Evolutionary conservation across 768 basidiomycete species (phyloP), one percentile per base, ranked within the genome.

Genomic region (Mycena galericulata): DNA sequence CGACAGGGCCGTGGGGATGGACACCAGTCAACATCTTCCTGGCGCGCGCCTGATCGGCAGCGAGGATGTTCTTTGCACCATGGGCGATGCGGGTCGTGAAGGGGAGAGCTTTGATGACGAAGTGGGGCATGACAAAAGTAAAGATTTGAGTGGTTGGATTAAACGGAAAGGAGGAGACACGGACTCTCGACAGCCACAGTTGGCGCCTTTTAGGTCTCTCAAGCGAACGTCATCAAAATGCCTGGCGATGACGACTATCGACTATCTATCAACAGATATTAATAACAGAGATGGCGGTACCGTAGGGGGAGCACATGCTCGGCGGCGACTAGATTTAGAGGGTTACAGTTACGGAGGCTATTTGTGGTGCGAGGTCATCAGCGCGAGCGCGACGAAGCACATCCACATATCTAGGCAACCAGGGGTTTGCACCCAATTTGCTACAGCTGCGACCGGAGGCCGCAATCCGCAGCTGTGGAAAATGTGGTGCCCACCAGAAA

Each of bases 1-100:
- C 79, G 15, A 61, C 59, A 15, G 89, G 89, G 18, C 89, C 87
- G 65, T 89, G 87, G 0, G 88, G 84, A 60, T 87, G 85, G 45
- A 86, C 41, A 26, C 87, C 88, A 29, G 82, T 78, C n/a, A 88
- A 73, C 70, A 90, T 70, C 80, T 87, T 90, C 76, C 82, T 76
- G 14, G 89, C 88, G 18, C 89, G 85, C 49, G 82, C 81, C 67
- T 81, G 79, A 76, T 90, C 88, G 74, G 85, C 84, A 30, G 85
- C 81, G 50, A 89, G 76, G 69, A 90, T 80, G 36, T 86, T 81
- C 72, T 77, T 82, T 20, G 82, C 86, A 47, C 84, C 82, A n/a
- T 78, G 68, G 67, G 75, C 76, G 73, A 89, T 59, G 69, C 82
- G 82, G 41, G 86, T 80, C 26, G 80, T 74, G 77, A 89, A 87